phyloP scores from a whole-genome alignment of 257 asterid species.

The Solanum clarkiae region DNA sequence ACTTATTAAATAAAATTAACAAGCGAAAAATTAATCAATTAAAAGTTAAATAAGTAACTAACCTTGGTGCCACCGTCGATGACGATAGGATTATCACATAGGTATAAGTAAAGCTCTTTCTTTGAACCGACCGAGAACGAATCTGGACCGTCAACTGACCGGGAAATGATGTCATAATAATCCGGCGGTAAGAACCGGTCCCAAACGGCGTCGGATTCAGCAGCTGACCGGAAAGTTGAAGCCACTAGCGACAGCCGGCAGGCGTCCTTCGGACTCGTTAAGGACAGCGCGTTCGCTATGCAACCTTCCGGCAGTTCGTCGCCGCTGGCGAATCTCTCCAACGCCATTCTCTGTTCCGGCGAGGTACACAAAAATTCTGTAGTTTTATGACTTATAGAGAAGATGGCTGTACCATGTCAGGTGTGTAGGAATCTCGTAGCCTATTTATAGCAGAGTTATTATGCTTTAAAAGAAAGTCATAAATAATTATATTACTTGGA shows the following conservation, averaged over 20 bases:
- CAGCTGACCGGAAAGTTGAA: slow-evolving; percentile 52
- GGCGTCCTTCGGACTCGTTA: slow-evolving; percentile 69
- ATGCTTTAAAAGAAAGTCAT: neutral
- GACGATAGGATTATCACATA: slow-evolving; percentile 49
- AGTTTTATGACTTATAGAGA: neutral
- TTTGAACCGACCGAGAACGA: slow-evolving; percentile 19
- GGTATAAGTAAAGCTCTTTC: slow-evolving; percentile 53
- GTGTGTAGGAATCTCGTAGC: neutral
- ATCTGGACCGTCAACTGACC: slow-evolving; percentile 24
- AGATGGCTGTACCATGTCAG: neutral
- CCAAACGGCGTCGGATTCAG: slow-evolving; percentile 78
- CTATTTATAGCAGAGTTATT: neutral
- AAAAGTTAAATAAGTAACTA: neutral
- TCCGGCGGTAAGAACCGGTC: slow-evolving; percentile 63
- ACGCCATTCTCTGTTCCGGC: slow-evolving; percentile 18
- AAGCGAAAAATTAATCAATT: neutral
- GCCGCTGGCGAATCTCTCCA: slow-evolving; percentile 7
- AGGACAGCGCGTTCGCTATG: slow-evolving; percentile 47
- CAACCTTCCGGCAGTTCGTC: slow-evolving; percentile 65
- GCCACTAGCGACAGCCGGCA: slow-evolving; percentile 54
- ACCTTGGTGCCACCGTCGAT: slow-evolving; percentile 70
- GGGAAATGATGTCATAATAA: slow-evolving; percentile 35
- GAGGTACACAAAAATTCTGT: neutral
- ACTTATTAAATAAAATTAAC: neutral
- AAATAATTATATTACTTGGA: no score